These are phyloP conservation scores for Aspergillus tamarii DNA, from an alignment of 2,329 filamentous ascomycete species.

Conservation along the genomic window DNA sequence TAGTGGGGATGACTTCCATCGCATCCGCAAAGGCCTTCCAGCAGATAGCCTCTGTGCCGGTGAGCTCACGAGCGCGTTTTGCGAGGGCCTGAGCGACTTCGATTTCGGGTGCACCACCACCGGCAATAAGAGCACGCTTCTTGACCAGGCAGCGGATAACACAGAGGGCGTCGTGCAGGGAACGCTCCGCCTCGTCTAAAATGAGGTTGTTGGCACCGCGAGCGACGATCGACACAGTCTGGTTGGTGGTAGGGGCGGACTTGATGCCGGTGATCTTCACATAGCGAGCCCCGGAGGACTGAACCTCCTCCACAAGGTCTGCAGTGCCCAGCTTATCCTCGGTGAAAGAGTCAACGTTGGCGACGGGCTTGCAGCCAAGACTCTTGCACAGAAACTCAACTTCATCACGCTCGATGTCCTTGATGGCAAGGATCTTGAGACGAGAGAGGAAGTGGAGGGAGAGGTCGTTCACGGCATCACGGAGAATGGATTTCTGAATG, in stretches of 20 bases:
- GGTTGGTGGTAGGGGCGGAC: slow-evolving; percentile 62
- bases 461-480: slow-evolving; percentile 96
- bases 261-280: slow-evolving; percentile 95
- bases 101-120: slow-evolving; percentile 94
- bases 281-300: slow-evolving; percentile 84
- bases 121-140: slow-evolving; percentile 98
- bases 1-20: slow-evolving; percentile 95
- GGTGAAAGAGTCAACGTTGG: slow-evolving; percentile 96
- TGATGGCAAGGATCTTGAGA: slow-evolving; percentile 91
- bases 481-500: slow-evolving; percentile 97
- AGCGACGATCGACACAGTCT: slow-evolving; percentile 93
- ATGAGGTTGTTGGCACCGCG: slow-evolving; percentile 93
- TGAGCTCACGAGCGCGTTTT: slow-evolving; percentile 78
- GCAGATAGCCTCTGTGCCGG: slow-evolving; percentile 94
- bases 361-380: slow-evolving; percentile 97
- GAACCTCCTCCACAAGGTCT: slow-evolving; percentile 90
- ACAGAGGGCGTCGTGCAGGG: slow-evolving; percentile 94
- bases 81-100: slow-evolving; percentile 88
- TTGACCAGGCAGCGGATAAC: slow-evolving; percentile 97
- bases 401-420: slow-evolving; percentile 98
- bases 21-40: slow-evolving; percentile 99
- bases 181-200: slow-evolving; percentile 94
- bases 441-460: slow-evolving; percentile 97
- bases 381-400: slow-evolving; percentile 99
- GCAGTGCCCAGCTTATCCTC: slow-evolving; percentile 97